Conservation (phyloP, 1,284 basidiomycete genomes). For the Trichosporon faecale region DNA sequence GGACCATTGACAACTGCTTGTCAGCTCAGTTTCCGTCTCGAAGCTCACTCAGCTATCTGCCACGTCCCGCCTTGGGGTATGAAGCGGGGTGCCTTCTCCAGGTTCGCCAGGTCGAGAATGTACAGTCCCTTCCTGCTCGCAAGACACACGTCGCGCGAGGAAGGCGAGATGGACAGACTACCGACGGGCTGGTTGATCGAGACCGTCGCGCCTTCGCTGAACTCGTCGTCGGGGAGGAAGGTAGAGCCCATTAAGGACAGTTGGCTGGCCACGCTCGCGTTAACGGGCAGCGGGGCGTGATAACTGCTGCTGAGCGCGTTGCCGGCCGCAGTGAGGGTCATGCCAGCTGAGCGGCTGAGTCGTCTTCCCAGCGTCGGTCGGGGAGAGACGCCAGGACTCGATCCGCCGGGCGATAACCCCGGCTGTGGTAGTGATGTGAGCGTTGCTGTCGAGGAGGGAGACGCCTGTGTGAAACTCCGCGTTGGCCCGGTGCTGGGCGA, state of each 20-base stretch:
- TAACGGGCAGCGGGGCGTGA: neutral
- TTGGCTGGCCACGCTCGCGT: constrained; percentile 1
- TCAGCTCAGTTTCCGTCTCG: constrained; percentile 1
- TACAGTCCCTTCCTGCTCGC: constrained; percentile 85
- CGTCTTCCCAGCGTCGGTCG: constrained; percentile 32
- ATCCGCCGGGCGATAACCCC: constrained; percentile 4
- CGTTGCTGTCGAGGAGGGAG: neutral
- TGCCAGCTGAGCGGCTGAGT: constrained; percentile 27
- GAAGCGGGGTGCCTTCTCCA: constrained; percentile 82
- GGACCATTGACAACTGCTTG: constrained; percentile 76
- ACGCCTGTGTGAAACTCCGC: neutral
- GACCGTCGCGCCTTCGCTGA: constrained; percentile 45
- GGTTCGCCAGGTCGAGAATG: constrained; percentile 88
- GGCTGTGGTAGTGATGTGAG: neutral
- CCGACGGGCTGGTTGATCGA: constrained; percentile 54
- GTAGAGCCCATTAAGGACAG: neutral
- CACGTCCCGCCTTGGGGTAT: constrained; percentile 93
- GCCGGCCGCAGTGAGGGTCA: constrained; percentile 19
- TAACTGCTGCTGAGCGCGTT: neutral
- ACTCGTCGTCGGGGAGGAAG: constrained; percentile 30
- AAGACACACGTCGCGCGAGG: constrained; percentile 52
- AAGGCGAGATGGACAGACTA: constrained; percentile 54
- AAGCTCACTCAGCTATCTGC: constrained; percentile 74
- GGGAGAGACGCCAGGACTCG: constrained; percentile 26
- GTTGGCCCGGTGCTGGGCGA: neutral